Evolutionary conservation across 345 rosid genomes (phyloP), one percentile per base, ranked within the genome.

Genomic region (Arabidopsis suecica): DNA sequence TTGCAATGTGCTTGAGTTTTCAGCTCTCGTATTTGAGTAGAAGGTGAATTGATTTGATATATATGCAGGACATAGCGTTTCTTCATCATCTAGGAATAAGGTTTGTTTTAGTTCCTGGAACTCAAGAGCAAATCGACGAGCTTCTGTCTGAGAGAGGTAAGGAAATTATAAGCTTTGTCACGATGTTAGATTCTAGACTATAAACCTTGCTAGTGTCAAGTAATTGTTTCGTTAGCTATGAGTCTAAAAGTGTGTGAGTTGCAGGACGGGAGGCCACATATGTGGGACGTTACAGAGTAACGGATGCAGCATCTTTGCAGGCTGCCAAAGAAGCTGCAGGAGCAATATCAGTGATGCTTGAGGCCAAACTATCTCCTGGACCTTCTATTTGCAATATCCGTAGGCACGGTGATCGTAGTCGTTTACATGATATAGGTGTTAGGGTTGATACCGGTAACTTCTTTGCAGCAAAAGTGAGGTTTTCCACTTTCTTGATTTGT

Each of bases 301-400:
- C 97, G 16, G 99, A 95, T 66, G 11, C 84, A 9, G 92, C 86
- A 75, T 89, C 97, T 14, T 83, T 95, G 48, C 88, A 87, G 51
- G 97, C 98, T 37, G 93, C 97, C 5, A 89, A 84, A 86, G 97
- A 95, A 86, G 97, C 99, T 14, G 91, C 98, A 6, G 98, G 99
- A 33, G 91, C 90, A 54, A 92, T 89, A 73, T 90, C 92, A 3
- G 76, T 88, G 76, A 84, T 90, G 92, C 87, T 95, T 51, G 99
- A 95, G 78, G 97, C 98, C 5, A 95, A 95, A 66, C 87, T 95
- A 65, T 95, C 98, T 64, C 99, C 99, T 56, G 97, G 97, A 44
- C 97, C 97, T 74, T 86, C 97, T 23, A 90, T 86, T 79, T 88
- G 86, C 20, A 89, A 86, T 80, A 81, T 95, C n/a, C 96, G 91